Percentiles rank a stretch among this genome's conserved stretches.
Conservation (phyloP, 352 stramenopile genomes). For the Phytophthora pinifolia region DNA sequence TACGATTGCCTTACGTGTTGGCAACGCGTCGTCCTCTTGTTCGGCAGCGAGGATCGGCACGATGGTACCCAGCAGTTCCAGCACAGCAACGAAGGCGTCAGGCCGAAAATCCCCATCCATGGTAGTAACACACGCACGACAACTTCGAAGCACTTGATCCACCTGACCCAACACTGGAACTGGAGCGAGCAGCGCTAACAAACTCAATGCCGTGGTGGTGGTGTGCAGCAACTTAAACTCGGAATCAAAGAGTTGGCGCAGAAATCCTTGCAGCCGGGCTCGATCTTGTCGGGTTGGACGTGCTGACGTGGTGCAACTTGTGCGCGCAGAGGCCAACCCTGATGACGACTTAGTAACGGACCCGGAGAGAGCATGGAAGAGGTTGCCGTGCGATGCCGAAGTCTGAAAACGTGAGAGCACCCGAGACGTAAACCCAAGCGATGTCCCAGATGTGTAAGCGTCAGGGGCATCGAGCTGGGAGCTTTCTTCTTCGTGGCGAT, state of each 20-base stretch:
- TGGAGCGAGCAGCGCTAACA: constrained; percentile 55
- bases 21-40: constrained; percentile 13
- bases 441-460: constrained; percentile 19
- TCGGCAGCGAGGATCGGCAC: constrained; percentile 23
- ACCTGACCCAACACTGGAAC: constrained; percentile 38
- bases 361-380: constrained; percentile 60
- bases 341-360: constrained; percentile 30
- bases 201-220: constrained; percentile 55
- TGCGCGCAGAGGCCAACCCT: constrained; percentile 3
- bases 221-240: constrained; percentile 64
- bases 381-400: constrained; percentile 43
- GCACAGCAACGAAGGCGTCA: constrained; percentile 59
- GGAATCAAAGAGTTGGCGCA: constrained; percentile 55
- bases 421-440: constrained; percentile 63
- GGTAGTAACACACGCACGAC: constrained; percentile 54
- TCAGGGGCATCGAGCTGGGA: constrained; percentile 7
- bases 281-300: constrained; percentile 33
- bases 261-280: constrained; percentile 34
- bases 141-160: constrained; percentile 37
- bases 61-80: constrained; percentile 72
- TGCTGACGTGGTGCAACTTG: constrained; percentile 8
- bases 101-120: constrained; percentile 61
- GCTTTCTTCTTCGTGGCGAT: constrained; percentile 14
- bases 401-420: constrained; percentile 74
- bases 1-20: constrained; percentile 34